phyloP scores from a whole-genome alignment of 345 rosid genomes.

The Moricandia moricandioides region DNA sequence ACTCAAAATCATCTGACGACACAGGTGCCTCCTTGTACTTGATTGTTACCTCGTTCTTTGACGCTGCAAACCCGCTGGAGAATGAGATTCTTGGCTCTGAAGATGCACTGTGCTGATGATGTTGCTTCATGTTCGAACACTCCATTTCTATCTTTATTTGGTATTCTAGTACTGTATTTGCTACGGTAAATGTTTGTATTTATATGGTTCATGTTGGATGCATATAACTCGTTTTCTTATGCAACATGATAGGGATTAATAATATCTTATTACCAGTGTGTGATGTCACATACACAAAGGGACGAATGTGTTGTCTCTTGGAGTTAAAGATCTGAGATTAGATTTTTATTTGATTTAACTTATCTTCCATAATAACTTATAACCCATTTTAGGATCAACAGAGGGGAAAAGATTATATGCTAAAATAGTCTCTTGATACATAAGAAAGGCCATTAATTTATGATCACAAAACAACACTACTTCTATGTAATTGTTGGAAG shows the following conservation, averaged over 20 bases:
- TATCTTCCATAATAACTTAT: constrained; percentile 17
- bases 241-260: neutral
- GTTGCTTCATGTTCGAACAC: constrained; percentile 48
- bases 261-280: neutral
- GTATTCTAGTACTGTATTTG: neutral
- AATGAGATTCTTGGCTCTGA: constrained; percentile 93
- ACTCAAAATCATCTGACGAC: constrained; percentile 70
- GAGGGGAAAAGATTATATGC: neutral
- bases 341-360: constrained; percentile 20
- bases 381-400: constrained; percentile 7
- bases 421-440: constrained; percentile 16
- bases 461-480: neutral
- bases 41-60: constrained; percentile 27
- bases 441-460: constrained; percentile 28
- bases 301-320: constrained; percentile 21
- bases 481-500: constrained; percentile 8
- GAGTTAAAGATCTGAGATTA: constrained; percentile 32
- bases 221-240: neutral
- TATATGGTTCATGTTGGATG: constrained; percentile 15
- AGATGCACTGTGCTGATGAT: constrained; percentile 40
- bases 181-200: constrained; percentile 17
- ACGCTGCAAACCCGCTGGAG: constrained; percentile 69
- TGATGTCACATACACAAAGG: constrained; percentile 26
- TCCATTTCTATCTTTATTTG: constrained; percentile 20
- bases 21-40: constrained; percentile 80